Conservation (phyloP, 2,329 filamentous ascomycete species). For the Penicillium capsulatum region DNA sequence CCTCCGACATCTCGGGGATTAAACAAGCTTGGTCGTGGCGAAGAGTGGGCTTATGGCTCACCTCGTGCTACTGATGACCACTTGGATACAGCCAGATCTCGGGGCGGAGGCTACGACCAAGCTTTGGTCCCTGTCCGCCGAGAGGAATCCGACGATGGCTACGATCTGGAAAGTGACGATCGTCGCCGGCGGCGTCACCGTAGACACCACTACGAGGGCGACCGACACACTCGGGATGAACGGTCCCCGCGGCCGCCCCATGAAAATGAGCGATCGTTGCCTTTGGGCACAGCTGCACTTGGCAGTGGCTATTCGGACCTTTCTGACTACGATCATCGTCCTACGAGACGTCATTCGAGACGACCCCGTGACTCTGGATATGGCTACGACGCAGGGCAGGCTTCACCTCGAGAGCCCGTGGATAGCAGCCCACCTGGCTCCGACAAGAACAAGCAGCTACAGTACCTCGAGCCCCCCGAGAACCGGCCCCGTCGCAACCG, state of each 20-base stretch:
- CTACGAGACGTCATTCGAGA: conserved; percentile 20
- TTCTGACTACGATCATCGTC: conserved; percentile 26
- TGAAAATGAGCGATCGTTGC: conserved; percentile 12
- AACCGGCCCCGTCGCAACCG: conserved; percentile 10
- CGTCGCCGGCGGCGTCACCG: conserved; percentile 38
- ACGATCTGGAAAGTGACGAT: conserved; percentile 42
- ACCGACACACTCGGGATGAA: conserved; percentile 20
- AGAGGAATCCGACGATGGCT: conserved; percentile 41
- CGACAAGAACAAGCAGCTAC: conserved; percentile 13
- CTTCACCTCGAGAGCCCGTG: conserved; percentile 13
- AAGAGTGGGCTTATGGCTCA: conserved; percentile 23
- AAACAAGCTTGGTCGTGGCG: conserved; percentile 34
- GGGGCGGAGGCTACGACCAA: conserved; percentile 39
- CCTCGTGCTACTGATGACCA: conserved; percentile 26
- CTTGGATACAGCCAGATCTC: conserved; percentile 38
- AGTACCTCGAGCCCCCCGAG: conserved; percentile 15
- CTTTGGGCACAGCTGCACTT: conserved; percentile 36
- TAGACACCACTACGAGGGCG: conserved; percentile 21
- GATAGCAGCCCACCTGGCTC: conserved; percentile 4
- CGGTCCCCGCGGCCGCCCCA: conserved; percentile 18
- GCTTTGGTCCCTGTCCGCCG: conserved; percentile 48
- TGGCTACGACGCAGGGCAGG: conserved; percentile 12
- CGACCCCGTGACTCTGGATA: conserved; percentile 22
- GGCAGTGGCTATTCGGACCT: conserved; percentile 36
- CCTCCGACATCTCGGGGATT: conserved; percentile 38